Evolutionary conservation across 768 basidiomycete species (phyloP), one percentile per base, ranked within the genome.

Genomic region (Lactarius pseudohatsudake): DNA sequence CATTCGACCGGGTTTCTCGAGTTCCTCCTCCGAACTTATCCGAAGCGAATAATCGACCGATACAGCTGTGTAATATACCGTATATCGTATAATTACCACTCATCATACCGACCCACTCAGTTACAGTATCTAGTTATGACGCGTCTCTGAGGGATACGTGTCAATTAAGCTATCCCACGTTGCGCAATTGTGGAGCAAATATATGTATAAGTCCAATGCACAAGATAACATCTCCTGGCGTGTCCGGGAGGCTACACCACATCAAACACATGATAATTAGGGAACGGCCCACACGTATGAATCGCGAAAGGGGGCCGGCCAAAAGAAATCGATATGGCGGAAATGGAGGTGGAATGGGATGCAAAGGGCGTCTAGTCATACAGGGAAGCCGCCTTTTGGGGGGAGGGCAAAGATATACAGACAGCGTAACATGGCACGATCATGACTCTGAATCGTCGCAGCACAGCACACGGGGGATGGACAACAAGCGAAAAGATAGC

Each of bases 371-470:
- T 54, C 20, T 64, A 64, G 58, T 64, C 58, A 22, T 64, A 64
- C 64, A 64, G 30, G 15, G 20, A 40, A 36, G 20, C 30, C 36
- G 10, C 40, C 57, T 20, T 64, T 32, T 9, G 22, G 26, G 50
- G 13, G 13, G 50, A 5, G 22, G 50, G 13, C 22, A 26, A 34
- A 40, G 50, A 64, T 64, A 64, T 32, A 64, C 64, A 64, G 45
- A 59, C 32, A 54, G 50, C 64, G 47, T 59, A 54, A 64, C 64
- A 41, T 22, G 58, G 57, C 47, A 54, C 28, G 47, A 54, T 11
- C 18, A 13, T 10, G 16, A 28, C 38, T 34, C 54, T 28, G 34
- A 50, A 22, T 53, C 28, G 36, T 53, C 47, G 32, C 38, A 38
- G 11, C 47, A 53, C 26, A 22, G 50, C 22, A 15, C 13, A 53